Evolutionary conservation across 2,329 filamentous ascomycete species (phyloP), one percentile per base, ranked within the genome.

Genomic region (Rutstroemia sydowiana): DNA sequence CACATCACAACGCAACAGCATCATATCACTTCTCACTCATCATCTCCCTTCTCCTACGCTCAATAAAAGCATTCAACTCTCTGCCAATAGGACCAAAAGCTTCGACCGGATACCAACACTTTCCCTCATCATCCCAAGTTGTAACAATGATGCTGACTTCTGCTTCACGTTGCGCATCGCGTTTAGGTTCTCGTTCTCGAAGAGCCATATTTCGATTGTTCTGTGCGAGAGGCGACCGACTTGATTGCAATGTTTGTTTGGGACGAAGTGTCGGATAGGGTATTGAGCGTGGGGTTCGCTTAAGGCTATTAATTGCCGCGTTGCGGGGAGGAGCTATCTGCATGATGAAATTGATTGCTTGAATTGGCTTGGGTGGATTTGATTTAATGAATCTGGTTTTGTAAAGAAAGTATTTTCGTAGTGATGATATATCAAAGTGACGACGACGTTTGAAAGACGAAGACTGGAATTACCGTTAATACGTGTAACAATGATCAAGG

Each of bases 61-160:
- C 50, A 9, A 52, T 48, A 48, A 52, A 52, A 41, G 46, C 46
- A 21, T 48, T 52, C 50, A 52, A 48, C 16, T 48, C 37, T 30
- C 44, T 42, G 5, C 50, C 50, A 16, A 52, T 48, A n/a, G 50
- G 50, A 21, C 50, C 50, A 11, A 46, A 52, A 10, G 50, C 50
- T 36, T 52, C 50, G 7, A 52, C 50, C 11, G 50, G 50, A 48
- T 52, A 52, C 50, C 50, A 52, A 28, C 50, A 52, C 21, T 52
- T 52, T 13, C 44, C 43, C 20, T 52, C 50, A 43, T 52, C 50
- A 42, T 52, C 50, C 50, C 50, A 52, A 20, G 44, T 52, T 28
- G 50, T 52, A 21, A 52, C 50, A 52, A 52, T 52, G 20, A 52
- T 52, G 45, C 50, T 52, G n/a, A 52, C 50, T 48, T 52, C 50